Percentiles rank a stretch among this genome's conserved stretches.
phyloP scores from a whole-genome alignment of 768 basidiomycete genomes.

The Suillus placidus region DNA sequence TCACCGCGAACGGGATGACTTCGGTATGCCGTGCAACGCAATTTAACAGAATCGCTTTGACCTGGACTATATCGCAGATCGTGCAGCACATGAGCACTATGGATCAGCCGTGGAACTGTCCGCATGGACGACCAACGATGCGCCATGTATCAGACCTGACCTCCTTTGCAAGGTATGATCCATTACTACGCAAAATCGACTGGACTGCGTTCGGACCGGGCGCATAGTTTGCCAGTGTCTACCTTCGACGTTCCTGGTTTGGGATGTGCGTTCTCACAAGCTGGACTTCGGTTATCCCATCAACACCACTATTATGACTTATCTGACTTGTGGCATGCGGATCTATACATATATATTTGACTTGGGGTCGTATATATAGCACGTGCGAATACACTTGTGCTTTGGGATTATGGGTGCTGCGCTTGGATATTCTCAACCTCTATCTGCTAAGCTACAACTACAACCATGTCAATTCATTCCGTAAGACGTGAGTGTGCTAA shows the following conservation, averaged over 20 bases:
- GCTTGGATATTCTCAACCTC: not conserved
- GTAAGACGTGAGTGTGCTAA: conserved; percentile 55
- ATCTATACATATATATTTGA: not conserved
- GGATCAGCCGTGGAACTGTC: conserved; percentile 87
- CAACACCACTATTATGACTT: not conserved
- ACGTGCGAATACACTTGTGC: not conserved
- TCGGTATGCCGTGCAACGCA: conserved; percentile 39
- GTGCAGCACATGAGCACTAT: conserved; percentile 82
- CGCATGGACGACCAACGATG: conserved; percentile 87
- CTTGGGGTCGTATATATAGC: not conserved
- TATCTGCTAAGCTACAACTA: conserved; percentile 6
- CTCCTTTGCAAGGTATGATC: conserved; percentile 23
- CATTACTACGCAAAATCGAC: conserved; percentile 29
- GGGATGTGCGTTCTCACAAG: not conserved
- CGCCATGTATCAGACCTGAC: conserved; percentile 66
- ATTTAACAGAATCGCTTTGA: not conserved
- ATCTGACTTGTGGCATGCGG: not conserved
- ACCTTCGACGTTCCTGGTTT: not conserved
- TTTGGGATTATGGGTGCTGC: not conserved
- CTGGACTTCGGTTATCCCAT: not conserved
- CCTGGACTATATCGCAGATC: conserved; percentile 45
- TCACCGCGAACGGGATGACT: conserved; percentile 79
- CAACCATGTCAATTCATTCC: conserved; percentile 52
- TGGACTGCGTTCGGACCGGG: conserved; percentile 37
- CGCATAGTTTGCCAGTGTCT: not conserved